Percentiles rank a stretch among this genome's conserved stretches.
Evolutionary conservation across 2,329 filamentous ascomycete species (phyloP).

Genomic region (Aspergillus fumigatus): DNA sequence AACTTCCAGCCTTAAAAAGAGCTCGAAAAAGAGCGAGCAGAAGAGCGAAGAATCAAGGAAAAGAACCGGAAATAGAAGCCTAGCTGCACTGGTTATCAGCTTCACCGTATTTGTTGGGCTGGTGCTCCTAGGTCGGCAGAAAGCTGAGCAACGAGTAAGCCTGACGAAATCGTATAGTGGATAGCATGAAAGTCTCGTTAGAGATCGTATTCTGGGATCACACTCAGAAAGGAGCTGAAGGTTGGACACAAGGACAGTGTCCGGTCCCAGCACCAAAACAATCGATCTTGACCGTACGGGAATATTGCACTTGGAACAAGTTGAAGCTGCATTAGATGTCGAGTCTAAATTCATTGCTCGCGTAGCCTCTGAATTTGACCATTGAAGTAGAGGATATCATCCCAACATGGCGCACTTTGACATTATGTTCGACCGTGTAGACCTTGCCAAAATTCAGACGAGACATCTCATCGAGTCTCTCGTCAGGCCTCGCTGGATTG

Average conservation of each 20-base stretch:
- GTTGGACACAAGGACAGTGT: not conserved
- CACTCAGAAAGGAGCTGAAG: not conserved
- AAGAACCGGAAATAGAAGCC: not conserved
- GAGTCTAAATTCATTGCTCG: slow-evolving; percentile 5
- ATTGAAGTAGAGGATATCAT: slow-evolving; percentile 26
- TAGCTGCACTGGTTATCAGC: not conserved
- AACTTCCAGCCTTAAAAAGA: not conserved
- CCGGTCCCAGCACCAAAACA: not conserved
- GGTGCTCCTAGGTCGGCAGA: not conserved
- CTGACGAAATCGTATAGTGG: not conserved
- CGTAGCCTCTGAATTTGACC: slow-evolving; percentile 17
- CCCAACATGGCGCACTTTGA: slow-evolving; percentile 40
- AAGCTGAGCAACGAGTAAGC: not conserved
- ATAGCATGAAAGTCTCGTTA: not conserved
- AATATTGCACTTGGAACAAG: not conserved
- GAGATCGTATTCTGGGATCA: not conserved
- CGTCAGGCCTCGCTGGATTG: slow-evolving; percentile 11
- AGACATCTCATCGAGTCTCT: slow-evolving; percentile 30
- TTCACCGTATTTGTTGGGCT: not conserved
- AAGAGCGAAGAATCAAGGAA: no score
- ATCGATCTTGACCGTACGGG: not conserved
- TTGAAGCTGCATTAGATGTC: not conserved
- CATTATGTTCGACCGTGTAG: slow-evolving; percentile 41
- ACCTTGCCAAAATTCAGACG: slow-evolving; percentile 40
- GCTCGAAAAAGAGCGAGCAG: not conserved